These are phyloP conservation scores for Suillus bovinus DNA, from an alignment of 768 basidiomycete genomes.

Conservation along the genomic window DNA sequence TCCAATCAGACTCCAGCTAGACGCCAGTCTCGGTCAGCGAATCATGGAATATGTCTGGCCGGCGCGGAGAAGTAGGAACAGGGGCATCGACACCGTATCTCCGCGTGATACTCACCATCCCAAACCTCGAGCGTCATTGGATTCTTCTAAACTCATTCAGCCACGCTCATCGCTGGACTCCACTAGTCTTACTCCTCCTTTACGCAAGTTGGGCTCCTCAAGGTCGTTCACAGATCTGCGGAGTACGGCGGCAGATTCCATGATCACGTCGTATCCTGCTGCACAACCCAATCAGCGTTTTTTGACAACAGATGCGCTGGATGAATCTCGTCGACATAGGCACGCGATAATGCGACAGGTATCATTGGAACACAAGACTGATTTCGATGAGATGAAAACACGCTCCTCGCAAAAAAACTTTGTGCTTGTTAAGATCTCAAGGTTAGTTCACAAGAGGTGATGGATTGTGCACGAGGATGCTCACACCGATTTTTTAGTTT, in stretches of 20 bases:
- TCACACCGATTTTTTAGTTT: slow-evolving; percentile 43
- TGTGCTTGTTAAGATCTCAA: slow-evolving; percentile 72
- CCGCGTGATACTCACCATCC: slow-evolving; percentile 20
- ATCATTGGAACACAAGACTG: slow-evolving; percentile 36
- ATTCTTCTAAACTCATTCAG: slow-evolving; percentile 44
- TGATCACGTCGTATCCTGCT: slow-evolving; percentile 14
- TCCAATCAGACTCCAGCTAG: slow-evolving; percentile 84
- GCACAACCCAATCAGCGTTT: slow-evolving; percentile 13
- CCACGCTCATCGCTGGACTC: slow-evolving; percentile 36
- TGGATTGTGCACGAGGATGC: neutral
- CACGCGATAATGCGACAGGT: slow-evolving; percentile 9
- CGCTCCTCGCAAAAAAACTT: slow-evolving; percentile 85
- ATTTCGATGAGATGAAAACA: slow-evolving; percentile 79
- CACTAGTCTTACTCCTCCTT: slow-evolving; percentile 37
- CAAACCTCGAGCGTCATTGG: slow-evolving; percentile 48
- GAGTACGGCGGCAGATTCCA: slow-evolving; percentile 40
- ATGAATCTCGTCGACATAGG: slow-evolving; percentile 23
- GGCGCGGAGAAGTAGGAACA: slow-evolving; percentile 44
- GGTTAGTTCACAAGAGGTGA: slow-evolving; percentile 38
- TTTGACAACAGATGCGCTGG: slow-evolving; percentile 17
- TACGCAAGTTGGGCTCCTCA: slow-evolving; percentile 57
- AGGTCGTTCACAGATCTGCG: slow-evolving; percentile 74
- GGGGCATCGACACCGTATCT: slow-evolving; percentile 7
- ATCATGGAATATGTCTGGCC: slow-evolving; percentile 93
- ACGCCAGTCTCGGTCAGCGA: slow-evolving; percentile 74